phyloP scores from a whole-genome alignment of 225 moss, liverwort and hornwort species.

The Sphagnum tenellum region DNA sequence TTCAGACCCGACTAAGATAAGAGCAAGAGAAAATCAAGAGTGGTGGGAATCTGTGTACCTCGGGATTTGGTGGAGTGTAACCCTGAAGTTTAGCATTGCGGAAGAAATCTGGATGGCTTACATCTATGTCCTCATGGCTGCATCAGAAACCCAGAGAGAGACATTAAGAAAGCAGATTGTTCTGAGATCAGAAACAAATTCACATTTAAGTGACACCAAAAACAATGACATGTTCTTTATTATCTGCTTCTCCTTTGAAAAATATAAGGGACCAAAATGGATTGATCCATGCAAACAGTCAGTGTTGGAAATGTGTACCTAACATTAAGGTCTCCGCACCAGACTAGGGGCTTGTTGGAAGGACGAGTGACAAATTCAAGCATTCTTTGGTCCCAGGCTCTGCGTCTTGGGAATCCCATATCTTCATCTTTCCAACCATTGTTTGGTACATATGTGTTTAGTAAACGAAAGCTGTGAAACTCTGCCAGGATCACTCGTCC shows the following conservation, averaged over 20 bases:
- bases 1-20: not conserved
- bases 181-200: too few species aligned
- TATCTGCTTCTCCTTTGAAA: too few species aligned
- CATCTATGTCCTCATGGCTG: constrained; percentile 76
- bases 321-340: constrained; percentile 54
- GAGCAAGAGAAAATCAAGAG: not conserved
- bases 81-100: constrained; percentile 68
- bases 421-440: constrained; percentile 91
- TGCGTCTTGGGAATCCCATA: constrained; percentile 55
- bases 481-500: constrained; percentile 75
- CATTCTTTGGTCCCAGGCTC: constrained; percentile 68
- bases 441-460: constrained; percentile 80
- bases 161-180: too few species aligned
- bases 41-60: constrained; percentile 24
- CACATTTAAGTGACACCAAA: too few species aligned
- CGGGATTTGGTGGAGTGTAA: constrained; percentile 55
- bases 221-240: too few species aligned
- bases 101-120: constrained; percentile 68
- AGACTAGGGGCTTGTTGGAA: constrained; percentile 64
- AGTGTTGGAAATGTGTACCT: constrained; percentile 9
- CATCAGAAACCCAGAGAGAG: constrained; percentile 5
- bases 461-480: constrained; percentile 54
- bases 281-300: not conserved
- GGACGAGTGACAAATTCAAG: constrained; percentile 48
- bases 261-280: too few species aligned